Base-by-base conservation (phyloP, 208 protist genomes). In the Plasmodiophora brassicae region DNA sequence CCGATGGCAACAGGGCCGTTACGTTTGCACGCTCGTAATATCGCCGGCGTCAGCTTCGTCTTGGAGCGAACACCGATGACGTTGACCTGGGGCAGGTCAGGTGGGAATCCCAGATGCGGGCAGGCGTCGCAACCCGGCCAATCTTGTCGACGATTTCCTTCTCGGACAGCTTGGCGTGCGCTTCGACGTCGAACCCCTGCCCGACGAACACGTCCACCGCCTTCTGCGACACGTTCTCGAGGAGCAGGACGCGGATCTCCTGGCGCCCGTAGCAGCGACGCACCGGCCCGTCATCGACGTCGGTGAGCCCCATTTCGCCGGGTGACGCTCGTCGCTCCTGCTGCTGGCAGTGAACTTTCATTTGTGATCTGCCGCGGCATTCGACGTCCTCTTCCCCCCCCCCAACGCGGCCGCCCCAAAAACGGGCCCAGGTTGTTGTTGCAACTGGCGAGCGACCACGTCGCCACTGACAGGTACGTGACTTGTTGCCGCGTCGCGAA, bases 31-130 rank as follows among this genome's bases (percentile, higher is more conserved):
- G 32, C 38, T 71, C n/a, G 20, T 84, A 84, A 41, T 41, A 84
- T 22, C 25, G 14, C 45, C 20, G 32, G 20, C 14, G 32, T 60
- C 25, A 84, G 25, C 25, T 84, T 84, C 20, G 71, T 84, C 25
- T 84, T 84, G 20, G 71, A 84, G 14, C 71, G 71, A 38, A 84
- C n/a, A 14, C 71, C 71, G 32, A 84, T 60, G 32, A 84, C n/a
- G 71, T 84, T 38, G 20, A 22, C 71, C 38, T 84, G 22, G 22
- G n/a, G 25, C 50, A 25, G 20, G 14, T 57, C 50, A 57, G 25
- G 14, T 28, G 25, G 25, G 20, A 57, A 25, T 28, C 50, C 50
- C 50, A 57, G 25, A 57, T 57, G 50, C 50, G 50, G 14, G 20
- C 50, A 57, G 25, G 25, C 50, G 14, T 57, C 20, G 25, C 20